These are phyloP conservation scores for Coprinopsis cinerea DNA, from an alignment of 768 basidiomycete genomes.

Conservation along the genomic window DNA sequence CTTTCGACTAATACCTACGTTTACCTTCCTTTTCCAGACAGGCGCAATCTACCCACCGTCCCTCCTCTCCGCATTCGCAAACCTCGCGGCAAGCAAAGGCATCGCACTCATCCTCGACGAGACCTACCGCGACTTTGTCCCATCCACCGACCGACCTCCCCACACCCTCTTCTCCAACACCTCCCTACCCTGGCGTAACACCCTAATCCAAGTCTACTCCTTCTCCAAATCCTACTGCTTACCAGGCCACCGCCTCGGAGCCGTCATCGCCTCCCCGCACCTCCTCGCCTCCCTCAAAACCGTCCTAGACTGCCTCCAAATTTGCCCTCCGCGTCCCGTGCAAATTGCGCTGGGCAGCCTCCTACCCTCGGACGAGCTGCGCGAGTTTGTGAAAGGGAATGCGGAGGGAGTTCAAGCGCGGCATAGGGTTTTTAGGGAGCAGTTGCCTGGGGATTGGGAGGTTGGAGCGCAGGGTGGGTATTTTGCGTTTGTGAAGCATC, in stretches of 20 bases:
- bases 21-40: slow-evolving; percentile 33
- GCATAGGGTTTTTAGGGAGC: slow-evolving; percentile 47
- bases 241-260: slow-evolving; percentile 80
- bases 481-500: slow-evolving; percentile 73
- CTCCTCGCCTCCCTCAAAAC: slow-evolving; percentile 43
- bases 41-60: slow-evolving; percentile 61
- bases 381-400: slow-evolving; percentile 44
- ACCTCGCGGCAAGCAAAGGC: slow-evolving; percentile 45
- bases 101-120: slow-evolving; percentile 80
- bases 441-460: slow-evolving; percentile 50
- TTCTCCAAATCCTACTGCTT: slow-evolving; percentile 78
- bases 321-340: slow-evolving; percentile 69
- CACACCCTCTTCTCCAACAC: slow-evolving; percentile 46
- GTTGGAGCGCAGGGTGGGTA: slow-evolving; percentile 67
- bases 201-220: slow-evolving; percentile 66
- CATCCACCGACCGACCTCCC: slow-evolving; percentile 39
- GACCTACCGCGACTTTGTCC: slow-evolving; percentile 83
- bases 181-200: slow-evolving; percentile 48
- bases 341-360: slow-evolving; percentile 62
- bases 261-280: slow-evolving; percentile 53
- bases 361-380: slow-evolving; percentile 36
- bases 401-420: slow-evolving; percentile 45
- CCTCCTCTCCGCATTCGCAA: slow-evolving; percentile 52
- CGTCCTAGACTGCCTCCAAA: slow-evolving; percentile 74
- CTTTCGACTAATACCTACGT: neutral